phyloP scores from a whole-genome alignment of 441 rosid genomes.

The Gossypium laxum region DNA sequence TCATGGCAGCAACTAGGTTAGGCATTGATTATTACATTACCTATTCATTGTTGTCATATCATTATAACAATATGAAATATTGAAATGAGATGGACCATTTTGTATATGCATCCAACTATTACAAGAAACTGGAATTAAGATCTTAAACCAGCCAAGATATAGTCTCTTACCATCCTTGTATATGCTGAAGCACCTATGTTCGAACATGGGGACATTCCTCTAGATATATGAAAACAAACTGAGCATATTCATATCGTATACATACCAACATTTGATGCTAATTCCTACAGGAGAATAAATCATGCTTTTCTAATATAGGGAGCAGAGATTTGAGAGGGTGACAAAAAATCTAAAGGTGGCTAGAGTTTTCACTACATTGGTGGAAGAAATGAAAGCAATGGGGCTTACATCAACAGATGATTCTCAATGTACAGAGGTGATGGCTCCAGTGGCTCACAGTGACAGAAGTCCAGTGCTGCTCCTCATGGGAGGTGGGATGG shows the following conservation, averaged over 20 bases:
- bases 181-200: too few species aligned
- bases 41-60: neutral
- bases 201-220: neutral
- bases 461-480: conserved; percentile 88
- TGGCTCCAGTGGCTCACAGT: conserved; percentile 90
- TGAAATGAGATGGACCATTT: neutral
- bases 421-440: conserved; percentile 79
- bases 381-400: conserved; percentile 95
- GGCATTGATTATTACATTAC: neutral
- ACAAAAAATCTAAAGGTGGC: conserved; percentile 82
- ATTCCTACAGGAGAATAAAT: neutral
- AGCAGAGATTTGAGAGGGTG: conserved; percentile 75
- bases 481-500: conserved; percentile 97
- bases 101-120: neutral
- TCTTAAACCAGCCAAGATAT: neutral
- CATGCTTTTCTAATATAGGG: conserved; percentile 32
- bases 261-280: neutral
- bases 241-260: neutral
- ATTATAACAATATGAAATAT: neutral
- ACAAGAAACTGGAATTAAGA: neutral
- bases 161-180: neutral
- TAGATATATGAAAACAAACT: neutral
- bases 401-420: conserved; percentile 61
- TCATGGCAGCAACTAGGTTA: conserved; percentile 94
- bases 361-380: conserved; percentile 71